Evolutionary conservation across 2,329 filamentous ascomycete genomes (phyloP), one percentile per base, ranked within the genome.

Genomic region (Magnaporthiopsis poae): DNA sequence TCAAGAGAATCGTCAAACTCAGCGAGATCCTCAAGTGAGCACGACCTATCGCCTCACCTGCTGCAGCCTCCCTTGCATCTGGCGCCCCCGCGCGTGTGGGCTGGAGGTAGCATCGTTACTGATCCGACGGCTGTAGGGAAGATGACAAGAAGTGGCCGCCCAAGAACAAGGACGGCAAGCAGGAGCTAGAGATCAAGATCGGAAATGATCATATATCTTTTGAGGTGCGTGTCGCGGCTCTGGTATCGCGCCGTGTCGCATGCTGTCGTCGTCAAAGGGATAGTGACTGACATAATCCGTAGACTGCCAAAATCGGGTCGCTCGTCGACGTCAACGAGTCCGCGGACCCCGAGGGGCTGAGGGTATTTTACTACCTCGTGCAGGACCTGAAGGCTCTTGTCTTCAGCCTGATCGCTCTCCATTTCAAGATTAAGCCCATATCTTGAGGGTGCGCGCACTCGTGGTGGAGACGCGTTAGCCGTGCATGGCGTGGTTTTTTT

Each of bases 231-330:
- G 0, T 5, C 61, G 15, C 39, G 15, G 11, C 18, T 25, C 15
- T 36, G 46, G 46, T 21, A 56, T 56, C 8, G 46, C n/a, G 7
- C 15, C 18, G 5, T n/a, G 46, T 8, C 46, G 18, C 21, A n/a
- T 25, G 18, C n/a, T 25, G 18, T n/a, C 46, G 46, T 2, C 21
- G 18, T 2, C n/a, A 8, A 9, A 33, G 31, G 35, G 66, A 70
- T 73, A 65, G 46, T n/a, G 9, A 25, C 46, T 56, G n/a, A 73
- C 69, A 59, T 33, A 52, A 36, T 39, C 66, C 35, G 69, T 71
- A 97, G 93, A 99, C 95, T 36, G 95, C 95, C 52, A 99, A 99
- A 80, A 98, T 99, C 71, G 95, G 95, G 68, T 98, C 95, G 11
- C 81, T 99, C 64, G 93, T 96, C 71, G 95, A 99, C 75, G 95